phyloP scores from a whole-genome alignment of 2,329 filamentous ascomycete species.

The Fusarium caatingaense region DNA sequence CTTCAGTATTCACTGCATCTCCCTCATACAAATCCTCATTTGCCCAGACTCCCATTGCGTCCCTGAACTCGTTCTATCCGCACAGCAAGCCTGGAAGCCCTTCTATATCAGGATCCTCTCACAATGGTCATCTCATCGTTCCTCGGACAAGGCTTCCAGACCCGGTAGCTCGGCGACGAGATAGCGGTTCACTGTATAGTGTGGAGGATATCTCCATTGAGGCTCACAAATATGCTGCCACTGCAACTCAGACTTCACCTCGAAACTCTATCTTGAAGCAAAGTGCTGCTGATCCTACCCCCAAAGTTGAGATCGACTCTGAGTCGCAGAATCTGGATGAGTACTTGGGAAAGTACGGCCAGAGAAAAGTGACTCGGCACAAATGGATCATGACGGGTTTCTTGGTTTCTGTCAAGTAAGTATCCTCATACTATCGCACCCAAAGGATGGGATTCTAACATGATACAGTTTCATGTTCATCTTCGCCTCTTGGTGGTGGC shows the following conservation, averaged over 20 bases:
- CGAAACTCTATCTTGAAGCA: slow-evolving; percentile 5
- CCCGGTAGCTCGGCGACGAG: slow-evolving; percentile 6
- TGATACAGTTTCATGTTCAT: slow-evolving; percentile 39
- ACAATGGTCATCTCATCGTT: background rate
- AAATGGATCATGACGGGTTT: slow-evolving; percentile 33
- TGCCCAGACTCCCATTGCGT: slow-evolving; percentile 25
- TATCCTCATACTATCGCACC: accelerated
- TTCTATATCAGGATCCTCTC: background rate
- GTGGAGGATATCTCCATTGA: slow-evolving; percentile 1
- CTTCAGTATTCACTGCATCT: slow-evolving; percentile 17
- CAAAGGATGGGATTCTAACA: background rate
- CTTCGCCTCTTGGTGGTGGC: slow-evolving; percentile 44
- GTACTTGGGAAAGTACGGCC: slow-evolving; percentile 17
- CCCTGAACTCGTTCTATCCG: background rate
- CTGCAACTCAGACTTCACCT: slow-evolving; percentile 19
- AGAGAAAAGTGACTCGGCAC: slow-evolving; percentile 25
- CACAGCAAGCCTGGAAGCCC: slow-evolving; percentile 3
- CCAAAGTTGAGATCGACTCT: slow-evolving; percentile 18
- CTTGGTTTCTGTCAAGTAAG: slow-evolving; percentile 29
- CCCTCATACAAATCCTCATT: slow-evolving; percentile 32
- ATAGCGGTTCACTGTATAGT: slow-evolving; percentile 7
- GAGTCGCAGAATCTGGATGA: slow-evolving; percentile 32
- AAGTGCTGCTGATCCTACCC: background rate
- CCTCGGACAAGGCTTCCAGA: slow-evolving; percentile 14
- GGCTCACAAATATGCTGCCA: background rate